phyloP scores from a whole-genome alignment of 441 rosid genomes.

The Erodium moschatum region DNA sequence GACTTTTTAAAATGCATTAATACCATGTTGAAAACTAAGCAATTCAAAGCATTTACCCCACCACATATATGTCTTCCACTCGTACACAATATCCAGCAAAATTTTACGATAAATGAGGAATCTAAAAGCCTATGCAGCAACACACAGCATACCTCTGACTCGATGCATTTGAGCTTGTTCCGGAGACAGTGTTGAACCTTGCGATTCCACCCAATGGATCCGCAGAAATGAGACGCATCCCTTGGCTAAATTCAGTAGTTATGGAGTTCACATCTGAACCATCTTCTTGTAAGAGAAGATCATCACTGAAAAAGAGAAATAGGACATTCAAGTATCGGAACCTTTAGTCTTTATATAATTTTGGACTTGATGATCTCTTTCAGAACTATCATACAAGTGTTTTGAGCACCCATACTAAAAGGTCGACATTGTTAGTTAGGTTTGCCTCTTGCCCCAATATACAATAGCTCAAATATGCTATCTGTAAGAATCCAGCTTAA shows the following conservation, averaged over 20 bases:
- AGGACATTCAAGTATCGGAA: neutral
- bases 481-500: too few relatives aligned
- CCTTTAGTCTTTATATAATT: neutral
- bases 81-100: too few relatives aligned
- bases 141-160: conserved; percentile 46
- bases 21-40: too few relatives aligned
- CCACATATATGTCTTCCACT: too few relatives aligned
- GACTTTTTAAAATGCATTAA: too few relatives aligned
- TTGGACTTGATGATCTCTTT: neutral
- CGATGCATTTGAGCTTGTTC: conserved; percentile 40
- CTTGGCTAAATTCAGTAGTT: conserved; percentile 56
- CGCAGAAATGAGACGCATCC: conserved; percentile 57
- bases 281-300: conserved; percentile 86
- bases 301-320: conserved; percentile 55
- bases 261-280: conserved; percentile 46
- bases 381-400: neutral
- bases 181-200: conserved; percentile 34
- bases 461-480: too few relatives aligned
- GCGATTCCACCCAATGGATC: conserved; percentile 40
- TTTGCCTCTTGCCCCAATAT: too few relatives aligned
- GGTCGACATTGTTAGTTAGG: neutral
- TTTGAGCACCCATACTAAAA: neutral
- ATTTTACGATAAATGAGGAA: neutral
- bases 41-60: too few relatives aligned
- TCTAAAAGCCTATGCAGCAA: conserved; percentile 9